Base-by-base conservation (phyloP, 768 basidiomycete species). In the Suillus discolor region DNA sequence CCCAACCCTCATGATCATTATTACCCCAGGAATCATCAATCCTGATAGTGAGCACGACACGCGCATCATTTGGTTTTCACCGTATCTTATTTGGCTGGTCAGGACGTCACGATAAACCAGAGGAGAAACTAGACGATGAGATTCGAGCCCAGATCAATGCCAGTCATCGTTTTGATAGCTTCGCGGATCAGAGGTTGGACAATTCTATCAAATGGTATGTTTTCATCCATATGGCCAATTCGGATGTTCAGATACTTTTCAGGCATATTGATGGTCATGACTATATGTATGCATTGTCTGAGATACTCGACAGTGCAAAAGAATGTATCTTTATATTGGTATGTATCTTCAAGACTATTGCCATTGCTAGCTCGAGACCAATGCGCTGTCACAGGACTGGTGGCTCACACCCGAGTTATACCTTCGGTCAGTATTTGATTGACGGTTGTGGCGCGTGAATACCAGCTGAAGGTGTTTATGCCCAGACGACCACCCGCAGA, bases 391-490 rank as follows among this genome's bases (percentile, higher is more conserved):
- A 16, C 67, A 91, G 88, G 91, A 93, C 69, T 93, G 93, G 94
- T 96, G 96, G 96, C 85, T 99, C 67, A 92, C 93, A 0, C 97
- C 97, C 1, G 97, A 99, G 74, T 79, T 99, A 4, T 97, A 94
- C 78, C 89, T 99, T 44, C 90, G 97, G 75, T 76, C 38, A 2
- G 71, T 60, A 23, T 41, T 38, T 53, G 2, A 18, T 54, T 47
- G 51, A 47, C 31, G 1, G 1, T 20, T 4, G 7, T 13, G 20
- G 18, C 38, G 3, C 18, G 15, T 44, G 3, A 34, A 44, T 49
- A n/a, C n/a, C n/a, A 34, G 41, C 62, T 70, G 44, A 74, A 66
- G 31, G 36, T 31, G 36, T 49, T 42, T 54, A 15, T 51, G 15
- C 31, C 28, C 25, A 78, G 76, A 62, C 92, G 97, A 13, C 97